These are phyloP conservation scores for Gardenia jasminoides DNA, from an alignment of 257 asterid genomes.

Conservation along the genomic window DNA sequence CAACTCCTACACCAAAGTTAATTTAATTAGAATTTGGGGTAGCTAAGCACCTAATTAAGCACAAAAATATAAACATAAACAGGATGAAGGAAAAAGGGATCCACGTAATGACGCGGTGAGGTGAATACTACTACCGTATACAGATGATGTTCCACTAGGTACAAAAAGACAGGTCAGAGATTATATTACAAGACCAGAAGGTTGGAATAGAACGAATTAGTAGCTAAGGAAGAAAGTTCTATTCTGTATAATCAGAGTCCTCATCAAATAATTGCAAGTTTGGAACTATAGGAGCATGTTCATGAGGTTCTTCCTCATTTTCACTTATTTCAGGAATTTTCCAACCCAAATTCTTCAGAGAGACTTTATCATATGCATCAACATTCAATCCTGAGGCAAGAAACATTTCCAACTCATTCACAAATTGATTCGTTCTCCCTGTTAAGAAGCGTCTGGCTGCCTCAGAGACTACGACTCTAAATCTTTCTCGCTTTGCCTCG, in stretches of 20 bases:
- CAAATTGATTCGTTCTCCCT: slow-evolving; percentile 62
- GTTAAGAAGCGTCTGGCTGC: slow-evolving; percentile 63
- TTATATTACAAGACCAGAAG: neutral
- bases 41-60: no score
- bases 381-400: slow-evolving; percentile 69
- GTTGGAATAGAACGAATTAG: neutral
- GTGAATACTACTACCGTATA: neutral
- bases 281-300: slow-evolving; percentile 38
- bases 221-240: neutral
- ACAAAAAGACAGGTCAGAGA: neutral
- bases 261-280: slow-evolving; percentile 57
- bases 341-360: slow-evolving; percentile 61
- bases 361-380: slow-evolving; percentile 62
- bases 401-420: slow-evolving; percentile 62
- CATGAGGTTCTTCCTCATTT: slow-evolving; percentile 33
- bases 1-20: no score
- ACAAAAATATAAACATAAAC: neutral
- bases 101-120: neutral
- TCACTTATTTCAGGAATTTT: slow-evolving; percentile 32
- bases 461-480: slow-evolving; percentile 41
- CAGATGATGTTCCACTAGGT: no score
- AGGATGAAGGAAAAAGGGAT: no score
- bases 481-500: slow-evolving; percentile 44
- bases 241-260: slow-evolving; percentile 40
- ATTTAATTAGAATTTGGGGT: no score